Conservation (phyloP, 2,329 filamentous ascomycete species). For the Thelonectria rubi region DNA sequence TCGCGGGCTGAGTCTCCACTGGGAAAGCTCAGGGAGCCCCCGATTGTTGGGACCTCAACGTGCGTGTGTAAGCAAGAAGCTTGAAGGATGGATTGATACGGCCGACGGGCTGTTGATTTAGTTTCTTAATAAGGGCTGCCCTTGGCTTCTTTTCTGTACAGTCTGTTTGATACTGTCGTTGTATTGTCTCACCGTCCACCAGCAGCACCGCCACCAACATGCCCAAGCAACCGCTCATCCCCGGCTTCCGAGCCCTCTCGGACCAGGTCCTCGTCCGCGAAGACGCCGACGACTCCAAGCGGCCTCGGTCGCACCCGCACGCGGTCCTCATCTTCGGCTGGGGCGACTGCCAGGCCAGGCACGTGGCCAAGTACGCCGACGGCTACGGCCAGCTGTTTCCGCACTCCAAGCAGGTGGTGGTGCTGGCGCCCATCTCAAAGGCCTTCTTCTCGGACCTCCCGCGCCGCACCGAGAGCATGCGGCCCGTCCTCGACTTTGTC, state of each 20-base stretch:
- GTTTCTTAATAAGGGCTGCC: neutral
- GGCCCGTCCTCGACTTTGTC: slow-evolving; percentile 52
- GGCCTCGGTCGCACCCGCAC: slow-evolving; percentile 48
- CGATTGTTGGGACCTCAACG: slow-evolving; percentile 27
- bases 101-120: neutral
- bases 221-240: slow-evolving; percentile 33
- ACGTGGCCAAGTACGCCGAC: slow-evolving; percentile 64
- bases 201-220: slow-evolving; percentile 23
- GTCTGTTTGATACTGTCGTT: neutral
- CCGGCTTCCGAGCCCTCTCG: slow-evolving; percentile 57
- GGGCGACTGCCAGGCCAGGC: slow-evolving; percentile 64
- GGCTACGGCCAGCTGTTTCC: slow-evolving; percentile 63
- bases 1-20: slow-evolving; percentile 14
- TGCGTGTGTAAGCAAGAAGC: slow-evolving; percentile 2
- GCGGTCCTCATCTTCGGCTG: slow-evolving; percentile 65
- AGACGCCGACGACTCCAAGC: slow-evolving; percentile 40
- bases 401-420: slow-evolving; percentile 58
- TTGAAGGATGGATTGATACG: neutral
- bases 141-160: no score
- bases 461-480: slow-evolving; percentile 55
- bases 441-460: slow-evolving; percentile 56
- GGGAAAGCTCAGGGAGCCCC: slow-evolving; percentile 3
- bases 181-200: neutral
- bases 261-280: slow-evolving; percentile 58
- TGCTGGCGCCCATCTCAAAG: slow-evolving; percentile 60